Evolutionary conservation across 164 flowering plant species (phyloP), one percentile per base, ranked within the genome.

Genomic region (Platanus orientalis): DNA sequence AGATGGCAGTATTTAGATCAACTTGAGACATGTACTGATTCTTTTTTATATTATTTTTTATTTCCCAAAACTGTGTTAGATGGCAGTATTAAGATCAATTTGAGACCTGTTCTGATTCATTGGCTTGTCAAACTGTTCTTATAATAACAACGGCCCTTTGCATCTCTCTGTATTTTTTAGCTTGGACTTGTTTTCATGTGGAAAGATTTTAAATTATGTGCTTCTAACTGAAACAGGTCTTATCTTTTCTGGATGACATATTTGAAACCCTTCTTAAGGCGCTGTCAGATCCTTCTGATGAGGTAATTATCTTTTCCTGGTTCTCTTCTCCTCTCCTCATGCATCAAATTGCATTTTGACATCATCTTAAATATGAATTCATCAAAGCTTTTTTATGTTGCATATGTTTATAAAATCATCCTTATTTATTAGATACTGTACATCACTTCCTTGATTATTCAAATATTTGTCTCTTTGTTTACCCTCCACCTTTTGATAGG

Each of bases 241-340:
- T 94, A 50, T 64, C 79, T 58, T 80, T 72, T 73, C 78, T 94
- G 64, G 77, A 81, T 75, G 95, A 86, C 68, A 83, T 89, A 65
- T 85, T 92, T 79, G 96, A 85, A 61, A 81, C 87, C 19, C 93
- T 94, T 56, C 73, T 91, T 60, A 78, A 74, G 71, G 85, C 82
- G 28, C 77, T 94, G 12, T 92, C 97, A 45, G 99, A 94, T 87
- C 81, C 95, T 49, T 85, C 97, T 59, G 96, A 92, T 69, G 83
- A 88, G 92, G 97, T 94, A 84, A 71, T 65, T 52, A 9, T 29
- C 32, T 9, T 39, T 58, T 51, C 4, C 34, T 32, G n/a, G 29
- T 12, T 67, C 13, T 20, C 0, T 49, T 6, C 20, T 30, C 11
- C 7, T 34, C 39, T 16, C 0, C 5, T 17, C 0, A 45, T 16